Base-by-base conservation (phyloP, 176 grass and related monocot species). In the Poa pratensis region DNA sequence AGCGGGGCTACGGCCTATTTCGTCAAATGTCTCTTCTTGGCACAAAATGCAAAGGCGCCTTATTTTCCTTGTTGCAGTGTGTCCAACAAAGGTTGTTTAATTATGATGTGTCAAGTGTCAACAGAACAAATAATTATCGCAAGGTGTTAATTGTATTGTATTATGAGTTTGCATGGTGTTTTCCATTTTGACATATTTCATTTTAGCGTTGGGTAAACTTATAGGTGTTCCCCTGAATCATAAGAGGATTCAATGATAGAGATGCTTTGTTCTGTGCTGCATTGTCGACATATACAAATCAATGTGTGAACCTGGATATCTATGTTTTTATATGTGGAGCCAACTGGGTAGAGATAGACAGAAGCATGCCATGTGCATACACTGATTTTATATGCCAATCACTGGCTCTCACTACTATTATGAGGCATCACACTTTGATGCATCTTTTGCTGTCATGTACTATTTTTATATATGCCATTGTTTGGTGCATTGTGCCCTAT, bases 311-410 rank as follows among this genome's bases (percentile, higher is more conserved):
- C 42, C 28, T 87, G 80, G 63, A 63, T 80, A 22, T 64, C 61
- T 59, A 45, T 90, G 60, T 80, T 50, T 87, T 69, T 79, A 79
- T 79, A 82, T 78, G 76, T 76, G 52, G 40, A 87, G 80, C 58
- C 65, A 97, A 88, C 30, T 69, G 83, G 75, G 80, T 16, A 86
- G 77, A 81, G 72, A 30, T 32, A 40, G 79, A 76, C 69, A 86
- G 92, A 68, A 80, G 81, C 95, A 94, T 77, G 49, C 78, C 90
- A 97, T 97, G 92, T 94, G 90, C 92, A 81, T 3, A 65, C 48
- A 75, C 26, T 75, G 48, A 84, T 92, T 85, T 73, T 80, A 77
- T 89, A 87, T 76, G 17, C 73, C 62, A 79, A 80, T 73, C 78
- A 81, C 71, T 9, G 48, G 76, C 39, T 59, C 82, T 58, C 69